A percentile compares a stretch with the other conserved stretches of the same genome.
Evolutionary conservation across 164 flowering plant species (phyloP).

Genomic region (Magnolia changhungtana): DNA sequence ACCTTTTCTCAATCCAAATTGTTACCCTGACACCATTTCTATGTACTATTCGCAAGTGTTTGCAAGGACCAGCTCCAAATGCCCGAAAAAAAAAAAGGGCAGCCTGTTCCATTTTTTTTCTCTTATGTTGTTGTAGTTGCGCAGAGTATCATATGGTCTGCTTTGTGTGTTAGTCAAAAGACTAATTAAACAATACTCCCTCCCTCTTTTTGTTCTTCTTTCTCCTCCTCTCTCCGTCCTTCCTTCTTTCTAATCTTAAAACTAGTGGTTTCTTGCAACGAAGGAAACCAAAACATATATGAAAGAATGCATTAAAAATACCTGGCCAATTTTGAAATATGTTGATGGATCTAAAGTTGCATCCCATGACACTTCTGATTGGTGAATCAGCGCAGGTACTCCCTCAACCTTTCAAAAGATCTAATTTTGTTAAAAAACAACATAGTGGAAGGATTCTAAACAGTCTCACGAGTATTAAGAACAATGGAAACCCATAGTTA

Average conservation of each 20-base stretch:
- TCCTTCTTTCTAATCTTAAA: too few species aligned
- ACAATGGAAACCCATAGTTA: conserved; percentile 19
- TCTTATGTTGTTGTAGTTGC: too few species aligned
- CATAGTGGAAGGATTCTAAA: not conserved
- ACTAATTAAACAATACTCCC: too few species aligned
- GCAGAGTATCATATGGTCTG: too few species aligned
- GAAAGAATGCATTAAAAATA: conserved; percentile 16
- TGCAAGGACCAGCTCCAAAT: too few species aligned
- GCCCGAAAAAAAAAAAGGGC: too few species aligned
- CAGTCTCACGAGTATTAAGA: not conserved
- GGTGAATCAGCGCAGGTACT: conserved; percentile 88
- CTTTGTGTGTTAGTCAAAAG: too few species aligned
- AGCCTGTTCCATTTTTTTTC: too few species aligned
- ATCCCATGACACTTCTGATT: conserved; percentile 97
- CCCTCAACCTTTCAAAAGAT: conserved; percentile 71
- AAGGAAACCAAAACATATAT: not conserved
- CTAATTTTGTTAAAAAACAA: conserved; percentile 4
- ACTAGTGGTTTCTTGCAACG: conserved; percentile 1
- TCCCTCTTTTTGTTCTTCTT: too few species aligned
- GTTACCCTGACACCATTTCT: not conserved
- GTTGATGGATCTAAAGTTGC: conserved; percentile 70
- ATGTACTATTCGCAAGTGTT: too few species aligned
- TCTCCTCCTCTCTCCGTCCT: too few species aligned
- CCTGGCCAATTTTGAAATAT: conserved; percentile 88
- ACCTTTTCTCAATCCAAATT: not conserved